Evolutionary conservation across 2,329 filamentous ascomycete species (phyloP).

Genomic region (Penicillium fuscoglaucum): DNA sequence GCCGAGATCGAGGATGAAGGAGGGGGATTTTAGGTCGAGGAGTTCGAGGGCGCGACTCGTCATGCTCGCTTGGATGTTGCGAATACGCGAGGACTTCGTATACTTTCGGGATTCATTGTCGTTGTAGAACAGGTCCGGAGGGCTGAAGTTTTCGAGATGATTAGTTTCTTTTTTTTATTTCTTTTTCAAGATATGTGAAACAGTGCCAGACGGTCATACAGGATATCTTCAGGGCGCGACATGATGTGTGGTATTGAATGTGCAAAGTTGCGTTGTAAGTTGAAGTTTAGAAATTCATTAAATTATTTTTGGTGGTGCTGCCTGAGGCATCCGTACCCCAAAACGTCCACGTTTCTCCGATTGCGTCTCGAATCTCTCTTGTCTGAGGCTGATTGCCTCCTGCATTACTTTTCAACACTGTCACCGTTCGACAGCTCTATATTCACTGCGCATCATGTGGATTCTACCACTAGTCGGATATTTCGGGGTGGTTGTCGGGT

Average conservation of each 20-base stretch:
- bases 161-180: constrained; percentile 21
- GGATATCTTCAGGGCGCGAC: constrained; percentile 94
- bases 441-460: constrained; percentile 66
- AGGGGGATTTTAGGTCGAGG: constrained; percentile 75
- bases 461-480: constrained; percentile 92
- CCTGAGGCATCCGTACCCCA: constrained; percentile 16
- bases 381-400: background rate
- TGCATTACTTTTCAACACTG: constrained; percentile 7
- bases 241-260: constrained; percentile 56
- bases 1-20: constrained; percentile 91
- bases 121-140: constrained; percentile 96
- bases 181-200: constrained; percentile 1
- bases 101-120: constrained; percentile 95
- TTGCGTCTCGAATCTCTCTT: constrained; percentile 2
- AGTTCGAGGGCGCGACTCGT: constrained; percentile 89
- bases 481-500: constrained; percentile 80
- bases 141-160: constrained; percentile 52
- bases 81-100: constrained; percentile 92
- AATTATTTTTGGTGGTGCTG: constrained; percentile 18
- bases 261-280: background rate
- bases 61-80: constrained; percentile 93
- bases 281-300: constrained; percentile 8
- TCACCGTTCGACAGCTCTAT: constrained; percentile 26
- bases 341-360: constrained; percentile 15
- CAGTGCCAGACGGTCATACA: constrained; percentile 57